Conservation (phyloP, 768 basidiomycete genomes). For the Lactarius pseudohatsudake region DNA sequence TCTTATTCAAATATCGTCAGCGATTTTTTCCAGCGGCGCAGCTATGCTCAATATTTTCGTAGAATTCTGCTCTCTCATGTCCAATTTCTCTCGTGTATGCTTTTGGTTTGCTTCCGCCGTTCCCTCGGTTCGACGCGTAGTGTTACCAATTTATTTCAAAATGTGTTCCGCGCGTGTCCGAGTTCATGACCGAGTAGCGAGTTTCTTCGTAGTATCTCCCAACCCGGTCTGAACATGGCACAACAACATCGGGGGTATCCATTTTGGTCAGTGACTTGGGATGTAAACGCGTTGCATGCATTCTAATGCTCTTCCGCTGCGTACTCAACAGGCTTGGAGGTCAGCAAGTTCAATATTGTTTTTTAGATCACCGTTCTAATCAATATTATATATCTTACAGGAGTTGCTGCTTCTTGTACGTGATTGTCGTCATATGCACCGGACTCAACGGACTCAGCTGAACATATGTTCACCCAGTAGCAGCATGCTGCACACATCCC, state of each 20-base stretch:
- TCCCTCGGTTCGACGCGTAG: constrained; percentile 2
- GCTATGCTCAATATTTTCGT: not conserved
- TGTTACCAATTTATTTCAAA: not conserved
- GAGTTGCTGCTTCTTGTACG: constrained; percentile 40
- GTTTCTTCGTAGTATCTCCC: not conserved
- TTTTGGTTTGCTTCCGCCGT: not conserved
- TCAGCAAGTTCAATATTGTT: constrained; percentile 23
- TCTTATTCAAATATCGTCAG: not conserved
- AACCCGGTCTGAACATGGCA: not conserved
- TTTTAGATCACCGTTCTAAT: not conserved
- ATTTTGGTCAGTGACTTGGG: constrained; percentile 27
- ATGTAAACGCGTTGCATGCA: not conserved
- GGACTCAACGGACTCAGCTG: not conserved
- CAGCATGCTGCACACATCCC: constrained; percentile 79
- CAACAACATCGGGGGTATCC: constrained; percentile 24
- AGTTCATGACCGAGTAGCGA: not conserved
- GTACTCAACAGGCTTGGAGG: constrained; percentile 37
- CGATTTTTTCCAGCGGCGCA: not conserved
- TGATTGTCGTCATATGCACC: constrained; percentile 1
- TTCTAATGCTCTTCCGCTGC: not conserved
- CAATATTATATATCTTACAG: constrained; percentile 25
- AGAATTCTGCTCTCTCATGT: not conserved
- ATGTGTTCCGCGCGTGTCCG: not conserved
- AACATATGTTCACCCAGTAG: constrained; percentile 50
- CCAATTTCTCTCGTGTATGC: not conserved